These are phyloP conservation scores for Catunica adiposa DNA, from an alignment of 2,329 filamentous ascomycete species.

Conservation along the genomic window DNA sequence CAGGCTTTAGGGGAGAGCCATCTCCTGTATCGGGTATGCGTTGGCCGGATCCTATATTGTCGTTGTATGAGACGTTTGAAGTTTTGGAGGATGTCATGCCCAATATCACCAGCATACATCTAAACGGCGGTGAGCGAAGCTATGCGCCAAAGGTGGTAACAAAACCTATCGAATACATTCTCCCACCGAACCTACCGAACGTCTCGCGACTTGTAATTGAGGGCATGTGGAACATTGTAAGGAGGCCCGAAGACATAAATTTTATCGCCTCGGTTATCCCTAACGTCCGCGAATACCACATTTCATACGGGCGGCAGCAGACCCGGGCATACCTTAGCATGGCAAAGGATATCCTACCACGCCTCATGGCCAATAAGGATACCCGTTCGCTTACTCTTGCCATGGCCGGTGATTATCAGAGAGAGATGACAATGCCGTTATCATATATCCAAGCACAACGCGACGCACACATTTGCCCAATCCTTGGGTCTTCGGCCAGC, in stretches of 20 bases:
- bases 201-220: constrained; percentile 55
- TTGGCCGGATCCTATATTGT: too few species aligned
- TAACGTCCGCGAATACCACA: constrained; percentile 45
- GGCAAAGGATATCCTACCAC: constrained; percentile 39
- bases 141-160: constrained; percentile 49
- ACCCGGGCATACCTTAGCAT: constrained; percentile 57
- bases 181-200: constrained; percentile 25
- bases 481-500: constrained; percentile 43
- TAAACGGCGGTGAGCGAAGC: constrained; percentile 62
- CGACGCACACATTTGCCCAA: constrained; percentile 47
- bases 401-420: constrained; percentile 54
- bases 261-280: constrained; percentile 46
- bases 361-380: constrained; percentile 34
- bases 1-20: not conserved
- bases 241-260: constrained; percentile 44
- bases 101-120: constrained; percentile 10
- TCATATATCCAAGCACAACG: constrained; percentile 45
- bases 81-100: constrained; percentile 37
- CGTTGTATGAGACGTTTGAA: too few species aligned
- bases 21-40: not conserved
- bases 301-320: constrained; percentile 55
- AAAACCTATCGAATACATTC: constrained; percentile 14
- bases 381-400: constrained; percentile 51
- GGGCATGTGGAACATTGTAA: constrained; percentile 63
- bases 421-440: constrained; percentile 42